Base-by-base conservation (phyloP, 148 eudicot species). In the Rhododendron ferrugineum region DNA sequence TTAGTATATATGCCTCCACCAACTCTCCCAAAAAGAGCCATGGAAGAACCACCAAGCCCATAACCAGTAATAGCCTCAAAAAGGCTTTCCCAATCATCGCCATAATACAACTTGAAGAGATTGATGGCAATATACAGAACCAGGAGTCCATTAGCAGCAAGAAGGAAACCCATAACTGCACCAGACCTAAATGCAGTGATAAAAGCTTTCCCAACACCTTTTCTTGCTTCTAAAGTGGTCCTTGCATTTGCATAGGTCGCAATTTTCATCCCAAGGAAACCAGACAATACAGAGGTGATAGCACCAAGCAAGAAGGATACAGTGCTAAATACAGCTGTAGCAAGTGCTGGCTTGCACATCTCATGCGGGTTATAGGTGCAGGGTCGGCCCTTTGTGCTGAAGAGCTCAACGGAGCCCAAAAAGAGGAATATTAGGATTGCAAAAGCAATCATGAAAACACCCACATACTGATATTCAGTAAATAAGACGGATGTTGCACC, bases 41-140 rank as follows among this genome's bases (percentile, higher is more conserved):
- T 94, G 28, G 95, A 93, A 60, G 98, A 95, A 36, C 98, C 98
- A 83, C 98, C 98, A 85, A 95, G 96, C 46, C 96, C 98, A 87
- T 95, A 95, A 44, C 98, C 98, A 87, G 94, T 95, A 86, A 93
- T 93, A 28, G 92, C 90, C 89, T 92, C 94, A 84, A 89, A 93
- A 62, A 91, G 93, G 6, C 95, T 93, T 86, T 93, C 95, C 93
- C 92, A 93, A 54, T 93, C 95, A 82, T 92, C 90, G 6, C 94
- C 92, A 79, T 92, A 93, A 84, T 93, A 93, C 37, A 93, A 64
- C 91, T 91, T 92, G 87, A 93, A 93, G 42, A 92, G 80, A 88
- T 93, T 92, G 87, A 88, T 91, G 8, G 87, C 68, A 70, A 92
- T 87, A 72, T 79, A 92, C 8, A 90, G 87, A 28, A 89, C 91